phyloP scores from a whole-genome alignment of 2,329 filamentous ascomycete species.

The Aspergillus viridinutans region DNA sequence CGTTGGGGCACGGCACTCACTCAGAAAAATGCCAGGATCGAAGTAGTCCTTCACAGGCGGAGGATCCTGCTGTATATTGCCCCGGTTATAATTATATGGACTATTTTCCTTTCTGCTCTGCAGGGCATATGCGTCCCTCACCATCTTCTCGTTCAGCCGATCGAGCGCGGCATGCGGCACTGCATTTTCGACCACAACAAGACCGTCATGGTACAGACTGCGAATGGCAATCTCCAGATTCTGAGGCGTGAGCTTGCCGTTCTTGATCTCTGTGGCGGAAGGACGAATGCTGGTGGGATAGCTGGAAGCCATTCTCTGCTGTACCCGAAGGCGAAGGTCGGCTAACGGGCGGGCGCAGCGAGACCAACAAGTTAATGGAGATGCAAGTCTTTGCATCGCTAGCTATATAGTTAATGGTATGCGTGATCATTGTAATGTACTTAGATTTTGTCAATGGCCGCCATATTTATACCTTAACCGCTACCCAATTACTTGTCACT shows the following conservation, averaged over 20 bases:
- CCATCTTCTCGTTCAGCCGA: constrained; percentile 56
- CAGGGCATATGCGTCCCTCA: constrained; percentile 52
- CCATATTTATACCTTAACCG: not conserved
- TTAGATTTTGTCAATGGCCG: not conserved
- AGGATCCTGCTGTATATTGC: constrained; percentile 59
- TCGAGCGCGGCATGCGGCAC: constrained; percentile 52
- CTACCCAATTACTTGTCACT: not conserved
- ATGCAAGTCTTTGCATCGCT: not conserved
- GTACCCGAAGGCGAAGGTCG: not conserved
- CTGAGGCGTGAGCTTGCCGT: constrained; percentile 38
- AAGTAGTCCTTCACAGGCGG: constrained; percentile 49
- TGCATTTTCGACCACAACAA: constrained; percentile 54
- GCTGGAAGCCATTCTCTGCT: not conserved
- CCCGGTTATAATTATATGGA: constrained; percentile 58
- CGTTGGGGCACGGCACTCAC: constrained; percentile 30
- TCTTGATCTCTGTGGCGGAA: constrained; percentile 41
- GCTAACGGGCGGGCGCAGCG: not conserved
- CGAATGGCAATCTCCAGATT: constrained; percentile 56
- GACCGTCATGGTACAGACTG: constrained; percentile 50
- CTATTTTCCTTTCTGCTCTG: constrained; percentile 51
- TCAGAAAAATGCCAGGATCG: constrained; percentile 50
- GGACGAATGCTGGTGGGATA: constrained; percentile 34
- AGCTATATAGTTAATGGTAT: not conserved
- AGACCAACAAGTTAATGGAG: not conserved
- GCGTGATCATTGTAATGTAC: not conserved